Base-by-base conservation (phyloP, 371 early-diverging fungal species). In the Actinomucor elegans region DNA sequence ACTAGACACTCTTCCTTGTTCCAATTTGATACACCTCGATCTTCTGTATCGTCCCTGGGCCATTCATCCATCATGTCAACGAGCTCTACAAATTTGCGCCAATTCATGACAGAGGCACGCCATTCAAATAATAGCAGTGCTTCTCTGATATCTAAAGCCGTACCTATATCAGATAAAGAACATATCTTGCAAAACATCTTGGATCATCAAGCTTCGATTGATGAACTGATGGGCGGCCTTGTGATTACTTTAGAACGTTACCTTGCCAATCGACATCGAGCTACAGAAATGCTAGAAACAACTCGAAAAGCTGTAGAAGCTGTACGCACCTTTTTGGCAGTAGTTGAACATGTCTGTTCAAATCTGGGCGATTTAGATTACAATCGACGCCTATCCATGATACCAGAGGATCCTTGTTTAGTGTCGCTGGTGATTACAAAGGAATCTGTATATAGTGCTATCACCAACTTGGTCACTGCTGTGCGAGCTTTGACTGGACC, bases 371-470 rank as follows among this genome's bases (percentile, higher is more conserved):
- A 73, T 8, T 37, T 67, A 9, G 75, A 64, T 29, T 64, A 70
- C 34, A 66, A 64, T n/a, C 35, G 36, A 20, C 61, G 51, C 18
- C 45, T 48, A 18, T 69, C 69, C 8, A 48, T 58, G 17, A 71
- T 71, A 18, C 71, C 73, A 3, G 71, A 72, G 31, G 75, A 78
- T 46, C 73, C 75, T 1, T 66, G 65, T 35, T 40, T 74, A 26
- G 69, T 75, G 5, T 55, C 71, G 3, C 46, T 78, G 10, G 65
- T 78, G 4, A 49, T 78, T 23, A 61, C 73, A 40, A 78, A 78
- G 42, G 79, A 78, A 44, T 60, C 71, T 5, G 71, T 75, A 0
- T 75, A 78, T 45, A 75, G 69, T 20, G 69, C 78, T 20, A 74
- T 73, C 32, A 77, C 78, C 5, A 68, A 70, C 50, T 38, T 77